A percentile compares a stretch with the other conserved stretches of the same genome.
Conservation (phyloP, 2,329 filamentous ascomycete genomes). For the Cordyceps tenuipes region DNA sequence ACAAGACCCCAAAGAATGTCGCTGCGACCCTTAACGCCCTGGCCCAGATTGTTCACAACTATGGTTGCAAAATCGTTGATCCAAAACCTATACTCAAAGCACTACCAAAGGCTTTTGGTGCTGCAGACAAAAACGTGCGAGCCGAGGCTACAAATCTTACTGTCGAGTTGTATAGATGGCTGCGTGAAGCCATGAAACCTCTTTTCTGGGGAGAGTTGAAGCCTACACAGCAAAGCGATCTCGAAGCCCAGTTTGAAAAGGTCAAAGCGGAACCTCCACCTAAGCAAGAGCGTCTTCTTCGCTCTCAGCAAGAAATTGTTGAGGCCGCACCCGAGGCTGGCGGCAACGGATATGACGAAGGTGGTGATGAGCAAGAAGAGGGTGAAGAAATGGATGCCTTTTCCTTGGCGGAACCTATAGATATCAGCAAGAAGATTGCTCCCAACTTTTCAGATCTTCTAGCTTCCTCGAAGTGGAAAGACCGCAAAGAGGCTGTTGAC, state of each 20-base stretch:
- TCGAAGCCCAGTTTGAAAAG: conserved; percentile 90
- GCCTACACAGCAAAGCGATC: conserved; percentile 85
- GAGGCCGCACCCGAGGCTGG: conserved; percentile 55
- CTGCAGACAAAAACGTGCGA: conserved; percentile 96
- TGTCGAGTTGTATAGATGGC: conserved; percentile 93
- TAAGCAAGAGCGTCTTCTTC: conserved; percentile 82
- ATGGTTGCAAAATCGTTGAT: conserved; percentile 88
- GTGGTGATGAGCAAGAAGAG: conserved; percentile 47
- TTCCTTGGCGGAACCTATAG: conserved; percentile 77
- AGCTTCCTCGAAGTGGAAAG: conserved; percentile 94
- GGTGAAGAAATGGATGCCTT: conserved; percentile 67
- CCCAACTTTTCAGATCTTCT: conserved; percentile 76
- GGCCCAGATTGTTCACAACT: conserved; percentile 82
- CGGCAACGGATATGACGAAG: conserved; percentile 51
- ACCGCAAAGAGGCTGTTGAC: conserved; percentile 89
- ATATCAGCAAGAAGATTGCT: conserved; percentile 74
- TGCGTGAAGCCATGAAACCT: conserved; percentile 95
- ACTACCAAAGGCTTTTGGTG: conserved; percentile 84
- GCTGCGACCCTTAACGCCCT: conserved; percentile 63
- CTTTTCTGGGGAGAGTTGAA: conserved; percentile 96
- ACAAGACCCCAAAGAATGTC: conserved; percentile 88
- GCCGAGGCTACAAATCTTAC: conserved; percentile 86
- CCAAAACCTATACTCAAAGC: conserved; percentile 85
- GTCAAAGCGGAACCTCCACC: conserved; percentile 79
- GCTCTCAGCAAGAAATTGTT: conserved; percentile 79